Evolutionary conservation across 768 basidiomycete species (phyloP), one percentile per base, ranked within the genome.

Genomic region (Kwoniella botswanensis): DNA sequence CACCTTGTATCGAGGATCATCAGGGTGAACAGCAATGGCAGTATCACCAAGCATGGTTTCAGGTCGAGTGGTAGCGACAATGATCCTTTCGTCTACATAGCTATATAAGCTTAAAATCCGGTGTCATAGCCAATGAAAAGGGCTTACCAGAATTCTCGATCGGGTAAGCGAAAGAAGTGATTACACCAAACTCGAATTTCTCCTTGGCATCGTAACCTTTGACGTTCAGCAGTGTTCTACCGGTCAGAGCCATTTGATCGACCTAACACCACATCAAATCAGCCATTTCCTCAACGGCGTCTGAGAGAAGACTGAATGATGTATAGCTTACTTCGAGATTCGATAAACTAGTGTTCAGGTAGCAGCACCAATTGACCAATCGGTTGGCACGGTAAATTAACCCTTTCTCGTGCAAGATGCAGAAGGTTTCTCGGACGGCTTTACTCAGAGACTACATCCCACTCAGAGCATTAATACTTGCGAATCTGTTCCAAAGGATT

Each of bases 1-100:
- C 41, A 90, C 91, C 84, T 87, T 94, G 85, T 98, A 98, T 13
- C 96, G 89, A 10, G 88, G 85, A 82, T 98, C 96, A 69, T 95
- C 89, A 2, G 94, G 95, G 84, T 99, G 96, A 0, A 98, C 93
- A 35, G 97, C 97, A 24, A 99, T 91, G 29, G 93, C 97, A 2
- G 94, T 93, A 87, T 98, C 97, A 44, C 97, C 97, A 0, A 99
- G 87, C 93, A 98, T 96, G 0, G 97, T 98, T 84, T 98, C 97
- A 0, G 95, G 95, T 86, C 97, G 93, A 5, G 96, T 98, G 1
- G 97, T 99, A 0, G 97, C 96, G 50, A 99, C 90, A 64, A 97
- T 87, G 70, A 99, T 91, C 80, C 87, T 90, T 81, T 98, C 95
- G 65, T 96, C 94, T 91, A 66, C 53, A 24, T 64, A 62, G 21